Evolutionary conservation across 108 stramenopile genomes (phyloP), one percentile per base, ranked within the genome.

Genomic region (Ochromonas danica): DNA sequence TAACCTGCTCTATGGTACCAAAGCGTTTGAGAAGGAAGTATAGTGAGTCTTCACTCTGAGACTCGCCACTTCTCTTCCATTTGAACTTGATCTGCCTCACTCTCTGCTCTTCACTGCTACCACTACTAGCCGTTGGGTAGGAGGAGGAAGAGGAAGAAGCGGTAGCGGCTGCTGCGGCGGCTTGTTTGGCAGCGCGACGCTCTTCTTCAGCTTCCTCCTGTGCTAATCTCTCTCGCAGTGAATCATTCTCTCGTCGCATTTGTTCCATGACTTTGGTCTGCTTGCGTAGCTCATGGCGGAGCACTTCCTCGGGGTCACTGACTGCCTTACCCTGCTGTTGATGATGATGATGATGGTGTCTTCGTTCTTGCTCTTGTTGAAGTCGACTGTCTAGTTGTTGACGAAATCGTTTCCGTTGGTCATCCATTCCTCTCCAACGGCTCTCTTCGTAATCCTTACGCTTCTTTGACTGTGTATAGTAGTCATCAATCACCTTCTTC

Each of bases 41-140:
- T 36, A 75, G 6, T 22, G 31, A 36, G 6, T 75, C 72, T 3
- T 75, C 31, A 36, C 14, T 30, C 6, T 33, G 25, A 28, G 72
- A 33, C 6, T 30, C 31, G 51, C 27, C 72, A 27, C 6, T 27
- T 6, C 72, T 17, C 31, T 75, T 75, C 72, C 72, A 75, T 33
- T 75, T 75, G 10, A 75, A 6, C 25, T 75, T 75, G 31, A 75
- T 75, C 10, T 27, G 35, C n/a, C n/a, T n/a, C n/a, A n/a, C n/a
- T n/a, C n/a, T n/a, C n/a, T n/a, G n/a, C n/a, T n/a, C n/a, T n/a
- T n/a, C n/a, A n/a, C n/a, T n/a, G n/a, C n/a, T n/a, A n/a, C n/a
- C n/a, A n/a, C n/a, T n/a, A n/a, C n/a, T n/a, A n/a, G n/a, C n/a
- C n/a, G n/a, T n/a, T n/a, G n/a, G n/a, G n/a, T n/a, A n/a, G n/a